Percentiles rank a stretch among this genome's conserved stretches.
Evolutionary conservation across 2,329 filamentous ascomycete genomes (phyloP).

Genomic region (Allantophomopsis lycopodina): DNA sequence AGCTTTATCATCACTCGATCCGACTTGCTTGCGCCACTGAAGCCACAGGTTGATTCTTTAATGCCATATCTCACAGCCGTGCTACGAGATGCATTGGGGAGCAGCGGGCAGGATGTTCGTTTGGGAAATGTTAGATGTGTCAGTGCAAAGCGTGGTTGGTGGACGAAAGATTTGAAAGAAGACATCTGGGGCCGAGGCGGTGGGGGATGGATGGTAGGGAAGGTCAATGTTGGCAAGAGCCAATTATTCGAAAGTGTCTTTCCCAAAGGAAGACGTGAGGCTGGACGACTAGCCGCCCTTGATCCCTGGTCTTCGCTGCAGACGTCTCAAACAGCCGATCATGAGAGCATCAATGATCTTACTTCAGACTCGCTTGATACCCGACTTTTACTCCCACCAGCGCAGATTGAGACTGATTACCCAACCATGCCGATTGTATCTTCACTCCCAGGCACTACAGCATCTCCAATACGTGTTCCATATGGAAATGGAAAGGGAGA

Average conservation of each 20-base stretch:
- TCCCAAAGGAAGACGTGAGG: conserved; percentile 49
- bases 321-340: conserved; percentile 4
- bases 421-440: conserved; percentile 81
- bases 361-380: conserved; percentile 6
- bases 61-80: conserved; percentile 77
- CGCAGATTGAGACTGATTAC: conserved; percentile 58
- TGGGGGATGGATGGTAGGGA: conserved; percentile 93
- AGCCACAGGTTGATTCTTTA: conserved; percentile 69
- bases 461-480: conserved; percentile 83
- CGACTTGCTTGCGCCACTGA: conserved; percentile 73
- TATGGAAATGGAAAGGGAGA: conserved; percentile 82
- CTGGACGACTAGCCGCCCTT: conserved; percentile 17
- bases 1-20: conserved; percentile 86
- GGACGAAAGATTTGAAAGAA: conserved; percentile 76
- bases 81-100: conserved; percentile 62
- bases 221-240: conserved; percentile 95
- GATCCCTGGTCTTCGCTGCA: not conserved
- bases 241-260: conserved; percentile 79
- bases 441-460: conserved; percentile 80
- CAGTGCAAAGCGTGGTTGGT: conserved; percentile 78
- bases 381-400: conserved; percentile 57
- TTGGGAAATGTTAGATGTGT: conserved; percentile 80
- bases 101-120: conserved; percentile 54
- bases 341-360: conserved; percentile 5
- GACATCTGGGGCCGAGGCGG: conserved; percentile 75